Evolutionary conservation across 208 protist genomes (phyloP).

Genomic region (Balamuthia mandrillaris): DNA sequence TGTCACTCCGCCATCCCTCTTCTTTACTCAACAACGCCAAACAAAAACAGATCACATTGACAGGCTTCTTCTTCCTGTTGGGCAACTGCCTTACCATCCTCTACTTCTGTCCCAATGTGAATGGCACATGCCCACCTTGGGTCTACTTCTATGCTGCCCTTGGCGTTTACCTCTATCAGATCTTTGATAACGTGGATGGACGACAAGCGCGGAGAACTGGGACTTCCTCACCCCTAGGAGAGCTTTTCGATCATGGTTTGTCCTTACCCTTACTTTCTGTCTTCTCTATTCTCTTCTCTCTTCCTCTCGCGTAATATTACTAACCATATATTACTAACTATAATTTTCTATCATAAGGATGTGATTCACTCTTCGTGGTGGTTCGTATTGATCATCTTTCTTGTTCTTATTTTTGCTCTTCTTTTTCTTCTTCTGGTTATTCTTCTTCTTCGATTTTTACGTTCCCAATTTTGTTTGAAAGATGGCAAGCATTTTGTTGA

Average conservation of each 20-base stretch:
- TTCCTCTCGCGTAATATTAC: too few species aligned
- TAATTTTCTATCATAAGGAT: not conserved
- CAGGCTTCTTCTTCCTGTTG: constrained; percentile 73
- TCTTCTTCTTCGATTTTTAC: not conserved
- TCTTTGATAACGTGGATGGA: constrained; percentile 90
- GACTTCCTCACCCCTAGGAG: constrained; percentile 83
- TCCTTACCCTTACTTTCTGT: not conserved
- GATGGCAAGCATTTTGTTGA: too few species aligned
- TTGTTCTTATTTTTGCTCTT: not conserved
- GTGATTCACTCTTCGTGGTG: constrained; percentile 25
- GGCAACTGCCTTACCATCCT: constrained; percentile 69
- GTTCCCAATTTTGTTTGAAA: not conserved
- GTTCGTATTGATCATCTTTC: not conserved
- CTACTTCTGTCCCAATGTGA: constrained; percentile 57
- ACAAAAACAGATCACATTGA: constrained; percentile 71
- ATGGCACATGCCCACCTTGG: constrained; percentile 73
- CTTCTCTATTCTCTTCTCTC: too few species aligned
- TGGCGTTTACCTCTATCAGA: constrained; percentile 65
- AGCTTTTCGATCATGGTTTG: constrained; percentile 92
- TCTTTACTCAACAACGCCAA: not conserved
- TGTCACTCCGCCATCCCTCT: too few species aligned
- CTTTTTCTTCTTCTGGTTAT: not conserved
- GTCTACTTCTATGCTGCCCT: constrained; percentile 75
- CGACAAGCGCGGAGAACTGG: constrained; percentile 89
- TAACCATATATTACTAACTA: not conserved